These are phyloP conservation scores for Eucalyptus pumila DNA, from an alignment of 345 rosid species.

Conservation along the genomic window DNA sequence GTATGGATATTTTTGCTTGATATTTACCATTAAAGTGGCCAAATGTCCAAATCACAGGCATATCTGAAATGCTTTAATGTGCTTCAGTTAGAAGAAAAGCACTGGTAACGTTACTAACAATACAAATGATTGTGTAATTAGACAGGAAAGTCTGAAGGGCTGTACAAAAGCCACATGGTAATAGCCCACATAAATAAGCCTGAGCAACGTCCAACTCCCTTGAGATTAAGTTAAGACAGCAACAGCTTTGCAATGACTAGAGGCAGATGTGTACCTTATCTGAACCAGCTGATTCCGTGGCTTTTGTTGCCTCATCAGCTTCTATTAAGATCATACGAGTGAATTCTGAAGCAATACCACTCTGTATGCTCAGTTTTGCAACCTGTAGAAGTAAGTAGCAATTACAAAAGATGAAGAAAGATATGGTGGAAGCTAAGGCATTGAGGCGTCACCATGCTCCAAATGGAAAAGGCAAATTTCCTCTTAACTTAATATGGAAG, in stretches of 20 bases:
- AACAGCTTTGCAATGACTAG: background rate
- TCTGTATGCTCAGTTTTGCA: slow-evolving; percentile 49
- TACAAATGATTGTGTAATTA: background rate
- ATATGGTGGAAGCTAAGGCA: background rate
- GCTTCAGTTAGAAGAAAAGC: background rate
- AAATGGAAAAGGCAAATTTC: background rate
- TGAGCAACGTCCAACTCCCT: background rate
- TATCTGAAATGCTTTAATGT: background rate
- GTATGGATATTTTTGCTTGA: background rate
- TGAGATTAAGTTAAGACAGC: background rate
- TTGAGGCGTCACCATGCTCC: background rate
- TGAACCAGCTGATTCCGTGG: slow-evolving; percentile 8
- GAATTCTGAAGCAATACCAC: slow-evolving; percentile 54
- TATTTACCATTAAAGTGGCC: background rate
- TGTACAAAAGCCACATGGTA: background rate
- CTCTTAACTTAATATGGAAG: background rate
- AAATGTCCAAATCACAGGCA: background rate
- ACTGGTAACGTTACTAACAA: background rate
- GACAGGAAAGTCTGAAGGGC: background rate
- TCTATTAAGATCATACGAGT: slow-evolving; percentile 55
- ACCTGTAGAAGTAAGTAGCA: slow-evolving; percentile 23
- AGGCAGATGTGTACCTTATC: slow-evolving; percentile 21
- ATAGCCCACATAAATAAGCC: background rate
- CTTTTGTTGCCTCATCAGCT: slow-evolving; percentile 19
- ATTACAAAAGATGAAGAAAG: background rate